Conservation (phyloP, 2,329 filamentous ascomycete species). For the Epichloe scottii region DNA sequence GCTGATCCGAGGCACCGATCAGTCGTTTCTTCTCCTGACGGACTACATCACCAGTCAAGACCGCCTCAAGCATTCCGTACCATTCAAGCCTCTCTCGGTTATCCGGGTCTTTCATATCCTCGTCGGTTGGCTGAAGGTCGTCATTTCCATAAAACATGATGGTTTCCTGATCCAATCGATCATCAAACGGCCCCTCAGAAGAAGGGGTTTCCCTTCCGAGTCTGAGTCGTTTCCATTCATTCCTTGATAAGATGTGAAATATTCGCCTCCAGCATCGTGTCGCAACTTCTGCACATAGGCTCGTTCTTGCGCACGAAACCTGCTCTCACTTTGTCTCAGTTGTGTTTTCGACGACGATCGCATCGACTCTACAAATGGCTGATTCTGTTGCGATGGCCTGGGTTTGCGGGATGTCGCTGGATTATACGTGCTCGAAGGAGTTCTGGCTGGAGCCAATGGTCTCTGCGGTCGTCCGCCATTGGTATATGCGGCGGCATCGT, state of each 20-base stretch:
- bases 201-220: constrained; percentile 84
- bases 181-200: constrained; percentile 73
- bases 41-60: constrained; percentile 91
- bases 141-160: constrained; percentile 89
- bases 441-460: constrained; percentile 56
- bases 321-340: constrained; percentile 30
- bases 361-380: constrained; percentile 29
- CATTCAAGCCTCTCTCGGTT: constrained; percentile 89
- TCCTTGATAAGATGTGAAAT: constrained; percentile 55
- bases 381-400: constrained; percentile 20
- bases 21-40: constrained; percentile 95
- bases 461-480: constrained; percentile 43
- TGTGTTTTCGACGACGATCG: constrained; percentile 42
- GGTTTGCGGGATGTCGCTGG: constrained; percentile 47
- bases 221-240: constrained; percentile 65
- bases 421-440: constrained; percentile 70
- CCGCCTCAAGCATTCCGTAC: constrained; percentile 95
- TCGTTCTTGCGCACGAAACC: constrained; percentile 59
- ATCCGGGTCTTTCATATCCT: constrained; percentile 77
- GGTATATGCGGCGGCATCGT: constrained; percentile 17
- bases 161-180: constrained; percentile 81
- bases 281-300: constrained; percentile 88
- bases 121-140: constrained; percentile 73
- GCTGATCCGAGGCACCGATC: constrained; percentile 59
- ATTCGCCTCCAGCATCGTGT: constrained; percentile 53